These are phyloP conservation scores for Pelargonium myrrhifolium DNA, from an alignment of 441 rosid species.

Conservation along the genomic window DNA sequence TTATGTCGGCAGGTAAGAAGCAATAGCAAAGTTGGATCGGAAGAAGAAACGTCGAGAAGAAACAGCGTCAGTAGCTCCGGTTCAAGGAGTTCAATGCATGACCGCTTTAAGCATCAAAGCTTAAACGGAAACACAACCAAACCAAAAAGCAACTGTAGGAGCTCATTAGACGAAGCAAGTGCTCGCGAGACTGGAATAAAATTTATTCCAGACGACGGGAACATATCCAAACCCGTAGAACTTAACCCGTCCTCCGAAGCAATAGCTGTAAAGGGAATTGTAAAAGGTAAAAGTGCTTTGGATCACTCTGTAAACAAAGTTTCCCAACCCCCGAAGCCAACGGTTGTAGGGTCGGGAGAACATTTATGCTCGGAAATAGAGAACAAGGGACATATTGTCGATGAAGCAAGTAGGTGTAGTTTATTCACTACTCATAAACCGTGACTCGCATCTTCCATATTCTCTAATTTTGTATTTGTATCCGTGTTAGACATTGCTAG, in stretches of 20 bases:
- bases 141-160: conserved; percentile 31
- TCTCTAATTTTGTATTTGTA: conserved; percentile 18
- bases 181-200: conserved; percentile 17
- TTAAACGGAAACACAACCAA: conserved; percentile 24
- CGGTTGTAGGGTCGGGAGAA: conserved; percentile 25
- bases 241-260: conserved; percentile 18
- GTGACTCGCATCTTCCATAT: conserved; percentile 7
- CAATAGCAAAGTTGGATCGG: conserved; percentile 24
- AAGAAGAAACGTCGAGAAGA: conserved; percentile 32
- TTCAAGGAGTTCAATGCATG: conserved; percentile 24
- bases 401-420: conserved; percentile 35
- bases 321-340: conserved; percentile 30
- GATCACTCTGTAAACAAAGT: conserved; percentile 23
- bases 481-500: conserved; percentile 30
- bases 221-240: conserved; percentile 19
- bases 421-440: conserved; percentile 12
- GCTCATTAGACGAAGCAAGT: conserved; percentile 23
- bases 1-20: conserved; percentile 32
- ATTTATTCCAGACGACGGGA: conserved; percentile 16
- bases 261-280: conserved; percentile 17
- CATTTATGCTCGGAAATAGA: conserved; percentile 32
- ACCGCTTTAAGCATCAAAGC: conserved; percentile 23
- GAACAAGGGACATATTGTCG: conserved; percentile 30
- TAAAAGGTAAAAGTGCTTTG: conserved; percentile 21
- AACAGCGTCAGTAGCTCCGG: conserved; percentile 27